phyloP scores from a whole-genome alignment of 2,329 filamentous ascomycete species.

The Aspergillus spinulosporus region DNA sequence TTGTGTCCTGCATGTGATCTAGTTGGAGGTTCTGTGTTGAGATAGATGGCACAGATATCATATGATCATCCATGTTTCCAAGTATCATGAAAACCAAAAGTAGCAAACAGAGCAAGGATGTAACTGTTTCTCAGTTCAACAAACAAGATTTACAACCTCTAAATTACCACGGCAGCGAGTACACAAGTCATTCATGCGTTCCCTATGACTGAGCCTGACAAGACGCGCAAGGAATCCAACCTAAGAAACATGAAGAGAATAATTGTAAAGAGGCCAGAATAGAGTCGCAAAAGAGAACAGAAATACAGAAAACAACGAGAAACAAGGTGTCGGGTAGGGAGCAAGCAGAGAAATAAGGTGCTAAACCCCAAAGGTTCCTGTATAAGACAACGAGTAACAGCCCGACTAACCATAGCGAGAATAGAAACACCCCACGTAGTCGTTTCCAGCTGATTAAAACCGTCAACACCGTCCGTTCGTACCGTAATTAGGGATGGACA shows the following conservation, averaged over 20 bases:
- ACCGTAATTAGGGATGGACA: constrained; percentile 7
- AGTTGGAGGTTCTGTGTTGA: not conserved
- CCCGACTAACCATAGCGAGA: constrained; percentile 34
- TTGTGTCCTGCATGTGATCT: not conserved
- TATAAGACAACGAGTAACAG: constrained; percentile 31
- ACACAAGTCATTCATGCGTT: constrained; percentile 30
- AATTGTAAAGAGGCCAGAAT: constrained; percentile 21
- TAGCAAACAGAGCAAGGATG: not conserved
- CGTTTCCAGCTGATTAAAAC: constrained; percentile 18
- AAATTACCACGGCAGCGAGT: constrained; percentile 14
- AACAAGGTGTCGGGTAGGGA: constrained; percentile 18
- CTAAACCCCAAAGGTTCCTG: constrained; percentile 29
- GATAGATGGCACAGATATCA: not conserved
- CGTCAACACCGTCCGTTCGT: constrained; percentile 12
- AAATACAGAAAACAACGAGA: constrained; percentile 24
- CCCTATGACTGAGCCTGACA: constrained; percentile 39
- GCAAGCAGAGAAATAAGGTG: constrained; percentile 19
- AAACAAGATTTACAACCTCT: constrained; percentile 13
- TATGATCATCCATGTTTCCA: not conserved
- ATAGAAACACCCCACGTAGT: constrained; percentile 27
- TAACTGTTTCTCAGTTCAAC: not conserved
- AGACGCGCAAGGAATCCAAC: constrained; percentile 36
- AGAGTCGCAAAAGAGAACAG: constrained; percentile 20
- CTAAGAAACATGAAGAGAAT: constrained; percentile 25
- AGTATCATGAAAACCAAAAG: not conserved